Percentiles rank a stretch among this genome's conserved stretches.
Evolutionary conservation across 331 rosid genomes (phyloP).

Genomic region (Dryas integrifolia): DNA sequence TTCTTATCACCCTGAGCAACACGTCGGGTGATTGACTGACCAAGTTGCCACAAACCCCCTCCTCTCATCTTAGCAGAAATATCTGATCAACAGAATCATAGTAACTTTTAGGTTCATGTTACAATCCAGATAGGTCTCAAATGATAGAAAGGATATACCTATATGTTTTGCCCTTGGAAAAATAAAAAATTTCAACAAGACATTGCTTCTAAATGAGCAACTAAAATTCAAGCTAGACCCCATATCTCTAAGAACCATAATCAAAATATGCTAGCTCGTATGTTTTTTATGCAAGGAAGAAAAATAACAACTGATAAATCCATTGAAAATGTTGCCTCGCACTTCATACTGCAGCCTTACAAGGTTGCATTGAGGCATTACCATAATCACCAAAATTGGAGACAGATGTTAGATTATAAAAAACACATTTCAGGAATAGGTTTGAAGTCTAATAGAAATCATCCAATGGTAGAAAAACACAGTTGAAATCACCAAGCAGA

Average conservation of each 20-base stretch:
- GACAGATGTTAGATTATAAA: too few relatives aligned
- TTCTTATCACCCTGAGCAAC: conserved; percentile 78
- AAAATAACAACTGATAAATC: not conserved
- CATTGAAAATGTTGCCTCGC: not conserved
- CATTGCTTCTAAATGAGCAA: not conserved
- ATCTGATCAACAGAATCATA: conserved; percentile 21
- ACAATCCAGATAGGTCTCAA: not conserved
- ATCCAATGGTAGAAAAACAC: conserved; percentile 9
- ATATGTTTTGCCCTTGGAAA: conserved; percentile 2
- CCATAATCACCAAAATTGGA: conserved; percentile 17
- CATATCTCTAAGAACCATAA: not conserved
- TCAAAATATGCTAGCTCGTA: not conserved
- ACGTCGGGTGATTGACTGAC: conserved; percentile 83
- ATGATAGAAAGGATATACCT: not conserved
- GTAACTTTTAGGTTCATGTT: conserved; percentile 1
- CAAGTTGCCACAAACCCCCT: conserved; percentile 79
- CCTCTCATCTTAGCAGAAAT: conserved; percentile 58
- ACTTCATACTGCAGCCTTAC: conserved; percentile 15
- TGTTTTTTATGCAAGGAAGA: not conserved
- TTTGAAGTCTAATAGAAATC: not conserved
- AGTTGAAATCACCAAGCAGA: conserved; percentile 8
- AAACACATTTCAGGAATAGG: too few relatives aligned
- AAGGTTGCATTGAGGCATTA: conserved; percentile 10
- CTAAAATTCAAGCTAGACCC: not conserved
- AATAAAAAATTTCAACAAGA: conserved; percentile 8